Conservation (phyloP, 768 basidiomycete species). For the Amanita subjunquillea region DNA sequence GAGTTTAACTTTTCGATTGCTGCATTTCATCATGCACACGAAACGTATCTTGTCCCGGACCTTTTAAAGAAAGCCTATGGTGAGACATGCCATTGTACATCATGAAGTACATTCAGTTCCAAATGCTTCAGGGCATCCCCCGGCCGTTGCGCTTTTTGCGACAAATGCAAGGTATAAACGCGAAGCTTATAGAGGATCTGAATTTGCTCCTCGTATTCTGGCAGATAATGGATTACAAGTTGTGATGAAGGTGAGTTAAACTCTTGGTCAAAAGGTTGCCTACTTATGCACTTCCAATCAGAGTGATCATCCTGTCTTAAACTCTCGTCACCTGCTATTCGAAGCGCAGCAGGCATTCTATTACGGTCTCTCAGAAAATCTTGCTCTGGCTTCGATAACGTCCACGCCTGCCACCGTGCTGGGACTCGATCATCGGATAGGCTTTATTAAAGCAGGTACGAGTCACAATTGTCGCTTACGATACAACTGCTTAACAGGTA, state of each 20-base stretch:
- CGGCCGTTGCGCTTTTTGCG: constrained; percentile 70
- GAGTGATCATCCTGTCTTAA: constrained; percentile 54
- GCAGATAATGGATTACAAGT: constrained; percentile 60
- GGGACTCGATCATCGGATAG: constrained; percentile 70
- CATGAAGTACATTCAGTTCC: not conserved
- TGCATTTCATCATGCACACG: constrained; percentile 71
- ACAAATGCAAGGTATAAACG: constrained; percentile 50
- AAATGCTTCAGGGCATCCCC: constrained; percentile 36
- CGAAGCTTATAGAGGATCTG: constrained; percentile 71
- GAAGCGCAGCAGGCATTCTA: constrained; percentile 75
- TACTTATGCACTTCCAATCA: constrained; percentile 12
- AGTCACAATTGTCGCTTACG: not conserved
- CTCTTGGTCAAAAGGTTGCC: not conserved
- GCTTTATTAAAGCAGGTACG: constrained; percentile 48
- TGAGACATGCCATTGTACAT: constrained; percentile 11
- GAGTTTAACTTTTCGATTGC: constrained; percentile 68
- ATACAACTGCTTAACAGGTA: not conserved
- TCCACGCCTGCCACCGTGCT: constrained; percentile 60
- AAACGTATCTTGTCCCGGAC: constrained; percentile 81
- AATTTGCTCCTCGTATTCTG: constrained; percentile 66
- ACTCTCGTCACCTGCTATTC: constrained; percentile 61
- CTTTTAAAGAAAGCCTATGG: constrained; percentile 64
- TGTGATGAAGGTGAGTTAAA: constrained; percentile 51
- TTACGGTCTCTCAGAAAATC: constrained; percentile 55
- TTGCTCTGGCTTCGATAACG: constrained; percentile 63